Percentiles rank a stretch among this genome's conserved stretches.
These are phyloP conservation scores for Annulohypoxylon maeteangense DNA, from an alignment of 495 filamentous ascomycete species.

Conservation along the genomic window DNA sequence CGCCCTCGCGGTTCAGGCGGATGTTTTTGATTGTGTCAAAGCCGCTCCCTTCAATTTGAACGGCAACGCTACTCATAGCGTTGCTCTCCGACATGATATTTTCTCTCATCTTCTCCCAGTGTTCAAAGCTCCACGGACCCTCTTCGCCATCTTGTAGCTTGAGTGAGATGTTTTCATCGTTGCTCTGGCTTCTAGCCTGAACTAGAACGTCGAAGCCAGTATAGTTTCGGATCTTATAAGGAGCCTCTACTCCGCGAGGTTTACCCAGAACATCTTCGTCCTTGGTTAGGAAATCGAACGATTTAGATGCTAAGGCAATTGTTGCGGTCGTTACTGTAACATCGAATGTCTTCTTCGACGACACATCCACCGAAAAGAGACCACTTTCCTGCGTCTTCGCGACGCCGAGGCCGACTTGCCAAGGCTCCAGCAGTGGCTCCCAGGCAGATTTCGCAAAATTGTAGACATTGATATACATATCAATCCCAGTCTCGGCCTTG, in stretches of 20 bases:
- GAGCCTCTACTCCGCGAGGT: slow-evolving; percentile 88
- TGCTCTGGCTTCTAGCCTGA: slow-evolving; percentile 76
- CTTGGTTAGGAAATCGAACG: slow-evolving; percentile 85
- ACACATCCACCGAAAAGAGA: slow-evolving; percentile 81
- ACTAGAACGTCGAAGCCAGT: slow-evolving; percentile 91
- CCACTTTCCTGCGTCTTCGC: slow-evolving; percentile 81
- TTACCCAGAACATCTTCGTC: slow-evolving; percentile 95
- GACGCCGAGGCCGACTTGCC: slow-evolving; percentile 92
- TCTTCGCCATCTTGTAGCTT: slow-evolving; percentile 91
- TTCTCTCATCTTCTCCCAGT: slow-evolving; percentile 93
- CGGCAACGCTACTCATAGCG: slow-evolving; percentile 76
- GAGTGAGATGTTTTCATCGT: slow-evolving; percentile 68
- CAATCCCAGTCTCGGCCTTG: slow-evolving; percentile 86
- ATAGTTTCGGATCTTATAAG: slow-evolving; percentile 93
- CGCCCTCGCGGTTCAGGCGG: slow-evolving; percentile 91
- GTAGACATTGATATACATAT: slow-evolving; percentile 95
- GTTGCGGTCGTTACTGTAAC: slow-evolving; percentile 92
- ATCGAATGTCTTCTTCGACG: slow-evolving; percentile 89
- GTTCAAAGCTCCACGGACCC: slow-evolving; percentile 94
- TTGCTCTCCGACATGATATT: slow-evolving; percentile 82
- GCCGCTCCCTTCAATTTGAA: slow-evolving; percentile 90
- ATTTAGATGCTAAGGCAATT: slow-evolving; percentile 92
- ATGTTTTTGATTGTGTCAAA: slow-evolving; percentile 92
- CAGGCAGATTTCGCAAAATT: slow-evolving; percentile 99
- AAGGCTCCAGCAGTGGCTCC: slow-evolving; percentile 96